phyloP scores from a whole-genome alignment of 108 stramenopile species.

The Cylindrotheca closterium region DNA sequence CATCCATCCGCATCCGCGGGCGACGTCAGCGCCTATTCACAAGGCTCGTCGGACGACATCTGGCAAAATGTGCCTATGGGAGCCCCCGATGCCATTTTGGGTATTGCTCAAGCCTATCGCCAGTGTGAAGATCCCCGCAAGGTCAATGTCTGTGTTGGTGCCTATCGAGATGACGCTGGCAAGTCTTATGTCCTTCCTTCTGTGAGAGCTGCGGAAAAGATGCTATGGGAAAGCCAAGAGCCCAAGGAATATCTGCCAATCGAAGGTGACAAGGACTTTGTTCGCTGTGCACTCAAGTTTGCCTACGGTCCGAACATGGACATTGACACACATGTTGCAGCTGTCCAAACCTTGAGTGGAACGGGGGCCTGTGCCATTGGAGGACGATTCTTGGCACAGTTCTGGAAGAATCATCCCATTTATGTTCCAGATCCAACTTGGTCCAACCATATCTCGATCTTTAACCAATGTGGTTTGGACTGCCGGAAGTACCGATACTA shows the following conservation, averaged over 20 bases:
- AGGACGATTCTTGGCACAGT: slow-evolving; percentile 73
- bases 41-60: slow-evolving; percentile 12
- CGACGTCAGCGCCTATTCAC: background rate
- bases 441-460: slow-evolving; percentile 92
- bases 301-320: slow-evolving; percentile 79
- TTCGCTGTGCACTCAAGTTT: slow-evolving; percentile 72
- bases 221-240: slow-evolving; percentile 52
- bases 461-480: slow-evolving; percentile 74
- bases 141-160: slow-evolving; percentile 85
- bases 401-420: slow-evolving; percentile 52
- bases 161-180: slow-evolving; percentile 86
- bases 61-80: slow-evolving; percentile 74
- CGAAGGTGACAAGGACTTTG: slow-evolving; percentile 71
- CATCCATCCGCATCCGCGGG: background rate
- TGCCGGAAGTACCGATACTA: slow-evolving; percentile 83
- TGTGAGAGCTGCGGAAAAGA: slow-evolving; percentile 79
- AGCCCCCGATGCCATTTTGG: slow-evolving; percentile 89
- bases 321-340: slow-evolving; percentile 57
- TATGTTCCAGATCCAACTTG: slow-evolving; percentile 91
- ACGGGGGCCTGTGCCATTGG: slow-evolving; percentile 89
- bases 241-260: slow-evolving; percentile 91
- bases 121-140: slow-evolving; percentile 74
- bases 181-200: slow-evolving; percentile 83
- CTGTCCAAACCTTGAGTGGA: slow-evolving; percentile 86
- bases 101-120: slow-evolving; percentile 83